Conservation (phyloP, 2,329 filamentous ascomycete genomes). For the Aureobasidium sp. region DNA sequence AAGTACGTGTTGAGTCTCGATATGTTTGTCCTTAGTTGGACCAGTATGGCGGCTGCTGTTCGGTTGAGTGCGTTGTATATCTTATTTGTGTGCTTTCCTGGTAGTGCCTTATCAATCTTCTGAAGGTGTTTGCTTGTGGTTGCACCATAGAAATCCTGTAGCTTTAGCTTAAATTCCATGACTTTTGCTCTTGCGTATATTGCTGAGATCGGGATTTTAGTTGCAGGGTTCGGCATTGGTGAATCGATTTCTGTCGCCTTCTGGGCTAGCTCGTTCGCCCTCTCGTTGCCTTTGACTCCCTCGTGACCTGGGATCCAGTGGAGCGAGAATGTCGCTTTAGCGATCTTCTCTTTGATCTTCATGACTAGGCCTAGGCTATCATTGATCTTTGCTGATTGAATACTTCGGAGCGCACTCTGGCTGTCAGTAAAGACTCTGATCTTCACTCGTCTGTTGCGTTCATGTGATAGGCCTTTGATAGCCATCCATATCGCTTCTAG, state of each 20-base stretch:
- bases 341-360: not conserved
- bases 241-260: not conserved
- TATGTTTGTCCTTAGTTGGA: not conserved
- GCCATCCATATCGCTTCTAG: not conserved
- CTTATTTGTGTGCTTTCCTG: not conserved
- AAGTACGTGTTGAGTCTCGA: constrained; percentile 1
- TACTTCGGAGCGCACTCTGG: not conserved
- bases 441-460: not conserved
- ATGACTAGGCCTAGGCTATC: not conserved
- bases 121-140: not conserved
- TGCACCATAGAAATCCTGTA: not conserved
- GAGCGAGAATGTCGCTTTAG: not conserved
- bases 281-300: constrained; percentile 1
- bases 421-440: not conserved
- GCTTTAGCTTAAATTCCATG: not conserved
- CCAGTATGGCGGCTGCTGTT: not conserved
- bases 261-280: not conserved
- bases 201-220: not conserved
- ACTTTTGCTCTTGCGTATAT: not conserved
- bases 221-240: not conserved
- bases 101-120: not conserved
- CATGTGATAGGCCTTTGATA: not conserved
- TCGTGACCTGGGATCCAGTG: not conserved
- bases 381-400: not conserved
- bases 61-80: not conserved